A percentile compares a stretch with the other conserved stretches of the same genome.
Evolutionary conservation across 2,329 filamentous ascomycete species (phyloP).

Genomic region (Botrytis galanthina): DNA sequence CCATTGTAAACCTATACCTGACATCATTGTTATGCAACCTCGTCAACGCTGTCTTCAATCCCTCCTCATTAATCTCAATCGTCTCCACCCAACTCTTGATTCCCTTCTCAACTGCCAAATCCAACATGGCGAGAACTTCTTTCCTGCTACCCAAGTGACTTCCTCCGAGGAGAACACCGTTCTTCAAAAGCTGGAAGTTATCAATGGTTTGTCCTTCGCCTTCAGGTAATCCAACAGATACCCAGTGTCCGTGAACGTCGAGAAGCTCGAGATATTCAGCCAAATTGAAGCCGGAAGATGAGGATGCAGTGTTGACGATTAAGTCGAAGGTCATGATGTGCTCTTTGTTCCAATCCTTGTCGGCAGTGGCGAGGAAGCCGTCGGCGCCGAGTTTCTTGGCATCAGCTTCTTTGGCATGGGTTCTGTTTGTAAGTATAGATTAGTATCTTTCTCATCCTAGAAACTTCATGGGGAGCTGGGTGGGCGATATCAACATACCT

Average conservation of each 20-base stretch:
- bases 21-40: slow-evolving; percentile 71
- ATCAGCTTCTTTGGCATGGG: slow-evolving; percentile 59
- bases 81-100: slow-evolving; percentile 70
- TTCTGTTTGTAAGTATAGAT: slow-evolving; percentile 22
- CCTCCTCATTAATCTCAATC: slow-evolving; percentile 68
- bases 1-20: slow-evolving; percentile 69
- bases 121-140: slow-evolving; percentile 70
- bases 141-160: slow-evolving; percentile 68
- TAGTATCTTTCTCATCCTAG: background rate
- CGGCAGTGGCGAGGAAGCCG: slow-evolving; percentile 57
- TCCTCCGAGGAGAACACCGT: slow-evolving; percentile 70
- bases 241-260: slow-evolving; percentile 78
- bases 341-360: slow-evolving; percentile 56
- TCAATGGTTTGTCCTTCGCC: slow-evolving; percentile 68
- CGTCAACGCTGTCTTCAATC: slow-evolving; percentile 67
- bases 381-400: slow-evolving; percentile 58
- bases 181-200: slow-evolving; percentile 71
- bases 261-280: slow-evolving; percentile 72
- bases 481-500: slow-evolving; percentile 37
- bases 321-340: slow-evolving; percentile 69
- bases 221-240: slow-evolving; percentile 77
- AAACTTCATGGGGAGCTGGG: background rate
- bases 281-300: slow-evolving; percentile 65
- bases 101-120: slow-evolving; percentile 67
- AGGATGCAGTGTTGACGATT: slow-evolving; percentile 72